Evolutionary conservation across 2,329 filamentous ascomycete species (phyloP), one percentile per base, ranked within the genome.

Genomic region (Talaromyces sp.): DNA sequence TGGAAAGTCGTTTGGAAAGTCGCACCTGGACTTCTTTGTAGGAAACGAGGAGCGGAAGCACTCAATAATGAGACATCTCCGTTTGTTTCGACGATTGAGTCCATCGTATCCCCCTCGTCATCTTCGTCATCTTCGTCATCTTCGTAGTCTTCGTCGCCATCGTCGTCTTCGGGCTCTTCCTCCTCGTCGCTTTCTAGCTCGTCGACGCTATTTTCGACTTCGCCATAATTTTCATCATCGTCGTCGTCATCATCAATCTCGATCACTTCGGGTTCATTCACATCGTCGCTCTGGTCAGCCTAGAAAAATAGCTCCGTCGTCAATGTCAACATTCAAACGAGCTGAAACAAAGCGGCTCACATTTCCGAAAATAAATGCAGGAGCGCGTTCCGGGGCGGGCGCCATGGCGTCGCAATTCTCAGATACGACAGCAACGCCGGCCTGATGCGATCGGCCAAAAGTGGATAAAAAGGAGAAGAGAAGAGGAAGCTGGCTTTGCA

Each of bases 181-280:
- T 64, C 67, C 38, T 66, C 62, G 24, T 65, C 68, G 53, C 67
- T 65, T 35, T 60, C 66, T 11, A 72, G 68, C 27, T 74, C 72
- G 46, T 72, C 70, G 38, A 24, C 63, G 26, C 64, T 63, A 32
- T 68, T 68, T 7, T 66, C 64, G 19, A 71, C 68, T 8, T 69
- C 66, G 60, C 68, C 68, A n/a, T 43, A 32, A 13, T 57, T 52
- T 29, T 59, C 66, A 9, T 72, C 70, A 21, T 74, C 72, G 38
- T 72, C 70, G 38, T 74, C 71, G 35, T 75, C 70, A 31, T 75
- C 72, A 46, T 75, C 72, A 50, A 78, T 75, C 58, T 71, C 74
- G 63, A 78, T 76, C 26, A 77, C 65, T 61, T 76, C 75, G 4
- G 70, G 65, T 55, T 70, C 66, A 58, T 72, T 68, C 8, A 65